Base-by-base conservation (phyloP, 2,329 filamentous ascomycete genomes). In the Drechslerella coelobrocha region DNA sequence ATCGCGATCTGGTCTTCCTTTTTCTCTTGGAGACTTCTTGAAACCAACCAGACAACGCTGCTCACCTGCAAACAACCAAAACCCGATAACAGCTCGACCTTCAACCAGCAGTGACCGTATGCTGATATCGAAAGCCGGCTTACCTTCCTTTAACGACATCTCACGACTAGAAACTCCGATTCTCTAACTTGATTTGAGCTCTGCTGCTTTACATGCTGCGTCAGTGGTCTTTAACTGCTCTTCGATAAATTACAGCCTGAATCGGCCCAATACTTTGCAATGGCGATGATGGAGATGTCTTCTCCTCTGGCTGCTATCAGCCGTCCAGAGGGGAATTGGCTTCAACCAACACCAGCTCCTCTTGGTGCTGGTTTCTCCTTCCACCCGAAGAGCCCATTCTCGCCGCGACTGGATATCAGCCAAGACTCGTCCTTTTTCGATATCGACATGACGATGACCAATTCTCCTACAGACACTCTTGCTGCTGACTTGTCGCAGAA, bases 401-500 rank as follows among this genome's bases (percentile, higher is more conserved):
- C 65, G 5, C 65, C 65, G 23, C 45, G 57, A 53, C 59, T 69
- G n/a, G 65, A 69, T 31, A 45, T 69, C 52, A 57, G 57, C 57
- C 57, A 69, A 10, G 65, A 69, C 19, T 69, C 65, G 10, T 72
- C 68, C 79, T 96, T 94, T 82, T 96, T 97, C 82, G 88, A 84
- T 76, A 80, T 89, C 76, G 92, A 90, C 78, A 51, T 66, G 57
- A 83, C 91, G 76, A 86, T 87, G 75, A 91, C 91, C 52, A 96
- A 92, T 19, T 99, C 94, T 62, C 94, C 94, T 4, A 92, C 92
- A 34, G 88, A 91, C 56, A 96, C 91, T 77, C 82, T 99, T 75
- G 93, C 92, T 43, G 92, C 92, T 72, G 94, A 99, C 80, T 84
- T 97, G 76, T 97, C 92, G 66, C 92, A 96, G 78, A 99, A 97